Evolutionary conservation across 23 red algal genomes (phyloP), one percentile per base, ranked within the genome.

Genomic region (Pyropia haitanensis): DNA sequence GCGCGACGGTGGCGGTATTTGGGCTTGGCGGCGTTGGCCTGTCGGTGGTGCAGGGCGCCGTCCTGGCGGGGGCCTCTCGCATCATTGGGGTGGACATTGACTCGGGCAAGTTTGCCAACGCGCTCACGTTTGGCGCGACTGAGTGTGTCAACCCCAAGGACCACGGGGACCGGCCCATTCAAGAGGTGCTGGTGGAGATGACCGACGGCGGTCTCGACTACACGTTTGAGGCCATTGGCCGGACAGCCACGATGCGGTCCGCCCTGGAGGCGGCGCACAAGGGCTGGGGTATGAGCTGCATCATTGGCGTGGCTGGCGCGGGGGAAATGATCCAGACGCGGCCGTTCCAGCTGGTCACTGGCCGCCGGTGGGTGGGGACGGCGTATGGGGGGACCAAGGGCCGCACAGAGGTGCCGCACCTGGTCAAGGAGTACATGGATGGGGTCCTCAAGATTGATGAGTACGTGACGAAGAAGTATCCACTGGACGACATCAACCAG

Each of bases 261-360:
- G 93, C 85, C 2, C 74, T 97, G 2, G 93, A 97, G 53, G 78
- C 85, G 10, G 90, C 79, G 63, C 93, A 97, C 75, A 95, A 95
- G 74, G 93, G 93, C 7, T 97, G 93, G 93, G 93, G 93, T 18
- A 85, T 78, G 56, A 82, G 73, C 58, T 83, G 77, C 23, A 90
- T 97, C 50, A 97, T 97, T 54, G 93, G 93, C 9, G 93, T 97
- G 14, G 93, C 93, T 10, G 93, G 77, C 18, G 61, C 83, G 23
- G 93, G 93, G 15, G 56, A 97, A 75, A 72, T 91, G 49, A 90
- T 97, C 55, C 67, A 53, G 20, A 97, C 93, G 4, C 48, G 87
- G 21, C 93, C 93, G n/a, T 97, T 97, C 64, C 93, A 97, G 56
- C 67, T 97, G 17, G 93, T 97, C 9, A 97, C 93, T 44, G 93